Evolutionary conservation across 257 asterid genomes (phyloP), one percentile per base, ranked within the genome.

Genomic region (Ligustrum vulgare): DNA sequence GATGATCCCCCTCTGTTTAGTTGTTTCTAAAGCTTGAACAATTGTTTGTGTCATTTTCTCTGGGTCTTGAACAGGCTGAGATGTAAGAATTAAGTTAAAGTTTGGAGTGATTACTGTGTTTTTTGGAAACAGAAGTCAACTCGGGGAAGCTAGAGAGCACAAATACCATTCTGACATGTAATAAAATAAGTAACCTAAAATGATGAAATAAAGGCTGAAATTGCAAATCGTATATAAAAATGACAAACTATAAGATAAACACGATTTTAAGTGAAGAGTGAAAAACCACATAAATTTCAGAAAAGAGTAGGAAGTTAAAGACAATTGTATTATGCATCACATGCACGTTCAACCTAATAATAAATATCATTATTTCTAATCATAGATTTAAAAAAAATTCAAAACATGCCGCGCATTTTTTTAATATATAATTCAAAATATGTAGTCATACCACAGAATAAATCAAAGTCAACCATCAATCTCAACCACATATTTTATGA

Each of bases 21-120:
- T 94, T 67, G 63, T 86, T 82, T 89, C 90, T 80, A 94, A 81
- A 58, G 98, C 98, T 80, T 92, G 87, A 68, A 92, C 95, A 62
- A 94, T 94, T 77, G 86, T 91, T 80, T 87, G 86, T 18, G 98
- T 92, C 99, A 94, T 94, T 86, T 92, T 94, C 84, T 82, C 86
- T 69, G 99, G 99, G 76, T 89, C 98, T 86, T 87, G 96, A 79
- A 94, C 97, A 31, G 99, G 98, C 97, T 94, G 96, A 86, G 75
- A 82, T 39, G 36, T 66, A 66, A 75, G 35, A 56, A 73, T 45
- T 63, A 78, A 68, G 47, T 77, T 60, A 41, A 75, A 69, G 22
- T 63, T 54, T 39, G 63, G 73, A 9, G 70, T 4, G 28, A 31
- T 33, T 28, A 56, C 39, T 37, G 18, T 13, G 60, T 60, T 37